Evolutionary conservation across 257 asterid species (phyloP), one percentile per base, ranked within the genome.

Genomic region (Nemophila menziesii): DNA sequence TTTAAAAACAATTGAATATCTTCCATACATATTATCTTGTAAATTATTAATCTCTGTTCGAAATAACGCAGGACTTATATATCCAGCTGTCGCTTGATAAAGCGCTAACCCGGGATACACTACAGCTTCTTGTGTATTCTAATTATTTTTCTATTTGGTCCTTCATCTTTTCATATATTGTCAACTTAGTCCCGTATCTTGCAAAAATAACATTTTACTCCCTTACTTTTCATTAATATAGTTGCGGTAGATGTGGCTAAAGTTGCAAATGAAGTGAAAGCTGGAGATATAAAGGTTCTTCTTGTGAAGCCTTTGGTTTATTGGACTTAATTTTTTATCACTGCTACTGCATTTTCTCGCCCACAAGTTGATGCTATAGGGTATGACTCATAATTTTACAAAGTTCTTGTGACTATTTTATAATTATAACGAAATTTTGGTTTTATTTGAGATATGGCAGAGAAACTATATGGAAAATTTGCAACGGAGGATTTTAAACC

Each of bases 241-340:
- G 99, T 85, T 69, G 96, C 94, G 11, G 73, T 90, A 53, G 94
- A 87, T 24, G 66, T 72, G 56, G 96, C 99, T 58, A 85, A 79
- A 78, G 89, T 85, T 54, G 99, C 96, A 44, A 85, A 82, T 67
- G 99, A 90, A 15, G 92, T 90, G 47, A 85, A 90, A 72, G 96
- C 94, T 43, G 85, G 62, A 51, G 94, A 90, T 58, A 85, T 90
- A 61, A 78, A 44, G 73, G 82, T 90, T 45, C 94, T 90, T 61
- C 85, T 76, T 51, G 96, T 90, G 55, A 85, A 85, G 65, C 96
- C 99, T 62, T 72, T 90, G 16, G 99, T 90, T 50, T 90, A 90
- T 55, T 90, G 96, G 99, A 85, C 99, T 39, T 79, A 80, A 34
- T 79, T 85, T 72, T 90, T 90, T 64, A 77, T 90, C 67, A 77